Evolutionary conservation across 345 rosid genomes (phyloP).

Genomic region (Aquilaria yunnanensis): DNA sequence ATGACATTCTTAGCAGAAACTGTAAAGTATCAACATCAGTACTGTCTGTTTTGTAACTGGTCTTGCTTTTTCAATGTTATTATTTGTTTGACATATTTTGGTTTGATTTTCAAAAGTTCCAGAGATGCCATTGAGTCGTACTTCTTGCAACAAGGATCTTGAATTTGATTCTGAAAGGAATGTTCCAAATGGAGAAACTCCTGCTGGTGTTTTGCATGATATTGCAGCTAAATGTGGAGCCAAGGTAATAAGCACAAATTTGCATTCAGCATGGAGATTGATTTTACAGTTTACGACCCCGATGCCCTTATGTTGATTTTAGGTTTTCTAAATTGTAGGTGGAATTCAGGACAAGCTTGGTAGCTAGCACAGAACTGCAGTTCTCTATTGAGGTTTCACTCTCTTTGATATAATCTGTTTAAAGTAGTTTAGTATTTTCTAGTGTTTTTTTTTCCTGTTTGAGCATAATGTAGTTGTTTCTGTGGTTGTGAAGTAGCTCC

Average conservation of each 20-base stretch:
- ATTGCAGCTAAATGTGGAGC: conserved; percentile 86
- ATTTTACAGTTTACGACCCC: too few species aligned
- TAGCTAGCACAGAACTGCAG: conserved; percentile 63
- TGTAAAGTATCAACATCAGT: background rate
- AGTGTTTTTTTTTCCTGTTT: too few species aligned
- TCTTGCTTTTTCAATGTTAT: background rate
- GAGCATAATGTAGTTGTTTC: too few species aligned
- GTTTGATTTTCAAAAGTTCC: conserved; percentile 28
- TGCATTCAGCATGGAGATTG: conserved; percentile 25
- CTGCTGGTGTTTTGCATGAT: conserved; percentile 54
- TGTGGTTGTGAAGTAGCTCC: too few species aligned
- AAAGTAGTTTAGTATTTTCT: too few species aligned
- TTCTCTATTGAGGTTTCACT: conserved; percentile 73
- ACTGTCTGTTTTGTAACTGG: conserved; percentile 1
- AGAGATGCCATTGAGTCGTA: conserved; percentile 46
- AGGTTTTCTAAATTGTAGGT: conserved; percentile 38
- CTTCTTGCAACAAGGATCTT: conserved; percentile 58
- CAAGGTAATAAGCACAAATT: conserved; percentile 50
- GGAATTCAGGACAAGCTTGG: conserved; percentile 63
- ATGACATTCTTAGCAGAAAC: background rate
- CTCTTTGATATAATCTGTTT: too few species aligned
- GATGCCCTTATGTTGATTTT: too few species aligned
- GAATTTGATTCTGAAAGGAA: conserved; percentile 53
- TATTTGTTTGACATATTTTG: conserved; percentile 1
- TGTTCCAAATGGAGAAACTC: conserved; percentile 49